Base-by-base conservation (phyloP, 2,329 filamentous ascomycete species). In the Botrytis sinoallii region DNA sequence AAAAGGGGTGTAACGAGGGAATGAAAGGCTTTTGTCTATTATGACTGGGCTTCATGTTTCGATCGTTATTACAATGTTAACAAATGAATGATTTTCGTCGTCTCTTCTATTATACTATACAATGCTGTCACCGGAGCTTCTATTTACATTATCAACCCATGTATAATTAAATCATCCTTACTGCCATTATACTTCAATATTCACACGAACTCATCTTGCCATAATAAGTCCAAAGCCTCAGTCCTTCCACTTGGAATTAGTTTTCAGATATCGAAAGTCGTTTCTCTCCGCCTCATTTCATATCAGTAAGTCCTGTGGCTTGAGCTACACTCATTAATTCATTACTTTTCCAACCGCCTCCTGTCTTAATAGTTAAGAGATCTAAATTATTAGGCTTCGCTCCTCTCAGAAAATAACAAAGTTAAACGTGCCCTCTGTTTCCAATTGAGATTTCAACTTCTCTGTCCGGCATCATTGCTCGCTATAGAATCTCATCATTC, bases 281-380 rank as follows among this genome's bases (percentile, higher is more conserved):
- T 57, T 57, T 57, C 3, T 3, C n/a, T 29, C 6, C 40, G 40
- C 12, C 40, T 42, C 12, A 38, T 32, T 32, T 32, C 32, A 32
- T 32, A 32, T 32, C 32, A 32, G 32, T 32, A 32, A 32, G 32
- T 32, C 32, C 32, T 32, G 32, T 32, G 32, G 32, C 32, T 32
- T 32, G 18, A 44, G 18, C 18, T 44, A 44, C 44, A 22, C 0
- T 22, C 4, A 46, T 46, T 20, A 9, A 22, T 46, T 7, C 9
- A 1, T 2, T 9, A 4, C 7, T 4, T 46, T 20, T 46, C 0
- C 0, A 22, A 22, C 9, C 7, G 8, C 3, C 7, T 9, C 7
- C 3, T 22, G 3, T 2, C 44, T 46, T 22, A 46, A 46, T 9
- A 22, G 1, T 22, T 3, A 46, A 46, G 44, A 46, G 2, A 46